Percentiles rank a stretch among this genome's conserved stretches.
phyloP scores from a whole-genome alignment of 2,329 filamentous ascomycete species.

The Magnaporthiopsis poae region DNA sequence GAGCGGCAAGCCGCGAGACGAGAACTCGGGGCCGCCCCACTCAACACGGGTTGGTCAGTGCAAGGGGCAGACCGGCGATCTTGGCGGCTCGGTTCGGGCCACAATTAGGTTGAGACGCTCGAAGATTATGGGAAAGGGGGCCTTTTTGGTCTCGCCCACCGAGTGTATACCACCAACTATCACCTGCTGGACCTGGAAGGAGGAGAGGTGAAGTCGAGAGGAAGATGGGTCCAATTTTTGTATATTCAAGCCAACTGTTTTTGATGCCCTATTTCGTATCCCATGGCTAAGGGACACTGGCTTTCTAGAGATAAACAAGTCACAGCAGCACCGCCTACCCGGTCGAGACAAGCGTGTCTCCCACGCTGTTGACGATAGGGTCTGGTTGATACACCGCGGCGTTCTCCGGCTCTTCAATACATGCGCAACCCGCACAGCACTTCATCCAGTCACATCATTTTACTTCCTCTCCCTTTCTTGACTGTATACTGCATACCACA shows the following conservation, averaged over 20 bases:
- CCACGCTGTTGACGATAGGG: too few species aligned
- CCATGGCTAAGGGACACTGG: neutral
- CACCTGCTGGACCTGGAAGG: neutral
- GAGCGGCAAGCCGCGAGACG: neutral
- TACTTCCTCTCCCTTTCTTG: too few species aligned
- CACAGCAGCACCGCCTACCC: too few species aligned
- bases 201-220: neutral
- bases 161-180: neutral
- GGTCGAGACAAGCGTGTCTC: too few species aligned
- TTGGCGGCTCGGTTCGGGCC: neutral
- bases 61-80: neutral
- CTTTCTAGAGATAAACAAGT: too few species aligned
- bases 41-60: neutral
- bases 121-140: neutral
- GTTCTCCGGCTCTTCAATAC: too few species aligned
- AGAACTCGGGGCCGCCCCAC: neutral
- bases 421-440: neutral
- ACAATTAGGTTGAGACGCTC: neutral
- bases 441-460: neutral
- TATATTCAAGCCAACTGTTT: neutral
- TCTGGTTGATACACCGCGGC: too few species aligned
- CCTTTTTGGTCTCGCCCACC: neutral
- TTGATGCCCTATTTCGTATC: neutral
- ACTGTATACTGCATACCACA: neutral
- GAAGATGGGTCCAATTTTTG: neutral